phyloP scores from a whole-genome alignment of 345 rosid species.

The Populus nigra region DNA sequence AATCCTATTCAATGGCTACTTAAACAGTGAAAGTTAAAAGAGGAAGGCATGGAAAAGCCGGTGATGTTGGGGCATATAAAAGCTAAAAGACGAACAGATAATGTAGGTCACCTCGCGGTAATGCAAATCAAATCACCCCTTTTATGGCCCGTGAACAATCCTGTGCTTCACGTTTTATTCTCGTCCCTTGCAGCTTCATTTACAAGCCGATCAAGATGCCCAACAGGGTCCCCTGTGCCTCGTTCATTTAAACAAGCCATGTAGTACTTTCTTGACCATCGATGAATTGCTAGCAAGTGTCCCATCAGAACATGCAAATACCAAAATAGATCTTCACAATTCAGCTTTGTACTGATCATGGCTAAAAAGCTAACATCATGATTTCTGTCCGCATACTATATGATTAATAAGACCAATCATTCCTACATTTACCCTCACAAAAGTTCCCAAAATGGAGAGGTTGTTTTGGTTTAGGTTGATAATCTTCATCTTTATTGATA shows the following conservation, averaged over 20 bases:
- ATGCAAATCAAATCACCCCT: neutral
- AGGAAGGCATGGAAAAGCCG: neutral
- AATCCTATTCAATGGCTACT: neutral
- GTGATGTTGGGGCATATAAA: neutral
- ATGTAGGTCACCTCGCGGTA: neutral
- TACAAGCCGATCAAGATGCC: conserved; percentile 9
- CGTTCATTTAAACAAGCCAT: no score
- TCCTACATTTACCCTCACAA: neutral
- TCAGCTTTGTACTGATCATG: neutral
- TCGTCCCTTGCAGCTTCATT: neutral
- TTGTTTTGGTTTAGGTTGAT: neutral
- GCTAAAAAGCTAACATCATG: neutral
- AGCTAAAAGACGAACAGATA: neutral
- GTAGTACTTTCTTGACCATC: neutral
- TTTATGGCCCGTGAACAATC: neutral
- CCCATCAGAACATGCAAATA: no score
- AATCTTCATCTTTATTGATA: neutral
- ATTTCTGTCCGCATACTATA: neutral
- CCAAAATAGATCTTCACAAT: no score
- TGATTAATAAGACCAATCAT: neutral
- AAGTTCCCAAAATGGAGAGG: neutral
- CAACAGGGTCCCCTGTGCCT: no score
- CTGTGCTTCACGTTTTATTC: conserved; percentile 13
- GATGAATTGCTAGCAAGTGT: no score
- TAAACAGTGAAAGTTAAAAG: neutral